Base-by-base conservation (phyloP, 1,284 basidiomycete genomes). In the Cutaneotrichosporon sp. region DNA sequence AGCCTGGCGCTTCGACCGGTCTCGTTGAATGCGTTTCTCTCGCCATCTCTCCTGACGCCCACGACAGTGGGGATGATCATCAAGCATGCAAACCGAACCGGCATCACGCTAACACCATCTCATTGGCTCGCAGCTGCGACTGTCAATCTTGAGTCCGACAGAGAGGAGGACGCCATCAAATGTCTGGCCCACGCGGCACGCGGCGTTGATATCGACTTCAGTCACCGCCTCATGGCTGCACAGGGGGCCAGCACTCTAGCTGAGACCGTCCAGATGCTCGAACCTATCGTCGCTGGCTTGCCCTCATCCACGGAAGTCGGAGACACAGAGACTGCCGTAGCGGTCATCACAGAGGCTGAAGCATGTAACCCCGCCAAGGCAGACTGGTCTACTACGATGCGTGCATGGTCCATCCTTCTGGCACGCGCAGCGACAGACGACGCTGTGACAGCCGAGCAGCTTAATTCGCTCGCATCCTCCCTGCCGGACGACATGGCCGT, bases 401-500 rank as follows among this genome's bases (percentile, higher is more conserved):
- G 50, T 16, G 44, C 46, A 1, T 59, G 52, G 52, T 46, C 39
- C 8, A 38, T 52, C 12, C 57, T 59, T 29, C 29, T 49, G 2
- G 27, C 38, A 1, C 47, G 44, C n/a, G 57, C 52, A 1, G 38
- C 42, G 1, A 10, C 5, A 5, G 57, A 59, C 25, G n/a, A 22
- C 3, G 14, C 6, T 2, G 42, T 59, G 8, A n/a, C 49, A 5
- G 12, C 53, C 3, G 37, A 57, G 14, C 52, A 55, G 24, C 45
- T 70, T 5, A 9, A 61, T 16, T 50, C 49, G 11, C 43, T 68
- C 14, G 54, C 55, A 4, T 31, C 54, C 3, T 29, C 32, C 3
- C 20, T 70, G 11, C 62, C 65, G 3, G 49, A 46, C 3, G 29
- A 41, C 5, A 42, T 55, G 1, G 34, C 53, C 1, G 32, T 53